phyloP scores from a whole-genome alignment of 371 early-diverging fungal genomes.

The Zychaea mexicana region DNA sequence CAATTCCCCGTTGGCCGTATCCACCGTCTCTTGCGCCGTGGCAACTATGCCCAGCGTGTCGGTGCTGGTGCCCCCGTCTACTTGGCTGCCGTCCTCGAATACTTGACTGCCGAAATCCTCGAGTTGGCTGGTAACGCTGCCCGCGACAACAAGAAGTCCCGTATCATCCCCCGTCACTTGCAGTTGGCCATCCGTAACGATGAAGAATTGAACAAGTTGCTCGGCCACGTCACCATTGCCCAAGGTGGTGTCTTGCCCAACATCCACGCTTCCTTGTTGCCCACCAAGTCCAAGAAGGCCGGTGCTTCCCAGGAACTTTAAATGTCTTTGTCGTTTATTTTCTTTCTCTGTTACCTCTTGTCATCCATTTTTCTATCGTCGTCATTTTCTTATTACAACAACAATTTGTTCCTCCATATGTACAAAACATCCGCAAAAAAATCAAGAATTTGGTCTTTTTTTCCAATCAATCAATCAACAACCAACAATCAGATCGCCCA shows the following conservation, averaged over 20 bases:
- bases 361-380: background rate
- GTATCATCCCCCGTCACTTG: slow-evolving; percentile 91
- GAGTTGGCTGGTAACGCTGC: slow-evolving; percentile 97
- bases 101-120: slow-evolving; percentile 96
- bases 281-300: slow-evolving; percentile 75
- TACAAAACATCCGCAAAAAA: background rate
- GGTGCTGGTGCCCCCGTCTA: slow-evolving; percentile 96
- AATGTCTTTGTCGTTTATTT: slow-evolving; percentile 19
- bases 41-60: slow-evolving; percentile 95
- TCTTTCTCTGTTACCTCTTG: slow-evolving; percentile 1
- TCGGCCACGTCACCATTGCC: slow-evolving; percentile 87
- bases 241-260: slow-evolving; percentile 91
- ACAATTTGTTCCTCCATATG: background rate
- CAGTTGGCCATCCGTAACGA: slow-evolving; percentile 95
- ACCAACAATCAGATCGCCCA: too few relatives aligned
- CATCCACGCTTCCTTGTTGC: slow-evolving; percentile 76
- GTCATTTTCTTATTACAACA: slow-evolving; percentile 1
- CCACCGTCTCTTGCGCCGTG: slow-evolving; percentile 93
- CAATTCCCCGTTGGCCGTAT: slow-evolving; percentile 98
- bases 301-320: slow-evolving; percentile 58
- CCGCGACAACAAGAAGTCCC: slow-evolving; percentile 95
- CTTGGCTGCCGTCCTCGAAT: slow-evolving; percentile 95
- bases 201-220: slow-evolving; percentile 95
- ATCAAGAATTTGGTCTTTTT: background rate
- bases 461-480: too few relatives aligned